Conservation (phyloP, 352 stramenopile genomes). For the Blastocystis sp. region DNA sequence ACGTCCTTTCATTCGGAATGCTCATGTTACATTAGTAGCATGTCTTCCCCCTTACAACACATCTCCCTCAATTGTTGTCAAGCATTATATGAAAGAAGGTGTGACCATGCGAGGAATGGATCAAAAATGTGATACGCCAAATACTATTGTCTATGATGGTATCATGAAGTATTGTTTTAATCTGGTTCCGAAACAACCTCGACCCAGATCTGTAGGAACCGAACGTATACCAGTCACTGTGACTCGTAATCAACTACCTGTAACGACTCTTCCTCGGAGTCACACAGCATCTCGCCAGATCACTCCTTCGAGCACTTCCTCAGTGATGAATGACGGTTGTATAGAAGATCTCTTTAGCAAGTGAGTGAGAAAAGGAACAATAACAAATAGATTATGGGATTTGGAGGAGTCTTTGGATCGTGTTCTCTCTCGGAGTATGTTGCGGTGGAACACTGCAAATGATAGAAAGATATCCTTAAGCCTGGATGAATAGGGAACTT, state of each 20-base stretch:
- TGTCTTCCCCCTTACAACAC: conserved; percentile 32
- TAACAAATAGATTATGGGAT: background rate
- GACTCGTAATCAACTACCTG: too few species aligned
- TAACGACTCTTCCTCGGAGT: too few species aligned
- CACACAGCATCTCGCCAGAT: too few species aligned
- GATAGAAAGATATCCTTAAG: too few species aligned
- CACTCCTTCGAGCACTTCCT: too few species aligned
- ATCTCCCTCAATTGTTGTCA: background rate
- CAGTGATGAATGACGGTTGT: background rate
- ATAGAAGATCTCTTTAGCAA: background rate
- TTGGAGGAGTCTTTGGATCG: background rate
- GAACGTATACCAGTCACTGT: too few species aligned
- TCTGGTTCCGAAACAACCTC: background rate
- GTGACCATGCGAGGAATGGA: background rate
- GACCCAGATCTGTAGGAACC: background rate
- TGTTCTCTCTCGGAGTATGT: background rate
- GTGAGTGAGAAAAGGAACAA: background rate
- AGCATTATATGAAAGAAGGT: background rate
- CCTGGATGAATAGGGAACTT: too few species aligned
- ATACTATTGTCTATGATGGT: background rate
- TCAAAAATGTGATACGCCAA: background rate
- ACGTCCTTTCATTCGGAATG: conserved; percentile 2
- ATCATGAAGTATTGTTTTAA: conserved; percentile 15
- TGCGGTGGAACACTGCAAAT: background rate
- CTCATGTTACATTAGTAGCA: background rate